Evolutionary conservation across 2,329 filamentous ascomycete species (phyloP).

Genomic region (Epicoccum sorghinum): DNA sequence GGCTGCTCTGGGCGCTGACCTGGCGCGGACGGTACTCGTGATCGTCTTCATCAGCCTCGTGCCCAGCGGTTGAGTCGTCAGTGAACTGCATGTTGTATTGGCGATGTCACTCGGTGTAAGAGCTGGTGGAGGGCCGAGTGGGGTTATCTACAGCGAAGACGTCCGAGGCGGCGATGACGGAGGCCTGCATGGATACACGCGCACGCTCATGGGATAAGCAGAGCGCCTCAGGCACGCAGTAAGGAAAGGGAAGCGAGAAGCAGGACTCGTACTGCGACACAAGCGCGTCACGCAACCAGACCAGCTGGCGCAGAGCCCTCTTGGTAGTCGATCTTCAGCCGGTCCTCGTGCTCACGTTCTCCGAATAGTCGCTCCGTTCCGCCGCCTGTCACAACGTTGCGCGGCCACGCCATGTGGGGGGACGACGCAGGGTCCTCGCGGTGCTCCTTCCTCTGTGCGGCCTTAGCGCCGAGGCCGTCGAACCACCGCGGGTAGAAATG

Average conservation of each 20-base stretch:
- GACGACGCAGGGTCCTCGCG: slow-evolving; percentile 14
- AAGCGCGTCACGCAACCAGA: slow-evolving; percentile 12
- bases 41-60: slow-evolving; percentile 20
- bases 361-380: slow-evolving; percentile 5
- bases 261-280: slow-evolving; percentile 4
- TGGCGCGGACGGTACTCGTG: slow-evolving; percentile 18
- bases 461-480: slow-evolving; percentile 4
- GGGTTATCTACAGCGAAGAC: slow-evolving; percentile 7
- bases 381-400: slow-evolving; percentile 13
- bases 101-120: slow-evolving; percentile 8
- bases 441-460: slow-evolving; percentile 10
- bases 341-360: slow-evolving; percentile 1
- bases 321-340: background rate
- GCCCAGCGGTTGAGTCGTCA: slow-evolving; percentile 21
- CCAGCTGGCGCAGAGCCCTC: slow-evolving; percentile 4
- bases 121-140: slow-evolving; percentile 1
- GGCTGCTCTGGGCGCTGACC: slow-evolving; percentile 3
- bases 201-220: background rate
- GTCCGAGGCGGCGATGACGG: slow-evolving; percentile 7
- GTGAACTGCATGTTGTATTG: slow-evolving; percentile 22
- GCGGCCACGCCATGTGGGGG: slow-evolving; percentile 13
- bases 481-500: slow-evolving; percentile 14
- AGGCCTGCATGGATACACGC: slow-evolving; percentile 6
- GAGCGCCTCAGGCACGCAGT: background rate
- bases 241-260: background rate